Evolutionary conservation across 495 filamentous ascomycete species (phyloP), one percentile per base, ranked within the genome.

Genomic region (Hyaloscypha finlandica): DNA sequence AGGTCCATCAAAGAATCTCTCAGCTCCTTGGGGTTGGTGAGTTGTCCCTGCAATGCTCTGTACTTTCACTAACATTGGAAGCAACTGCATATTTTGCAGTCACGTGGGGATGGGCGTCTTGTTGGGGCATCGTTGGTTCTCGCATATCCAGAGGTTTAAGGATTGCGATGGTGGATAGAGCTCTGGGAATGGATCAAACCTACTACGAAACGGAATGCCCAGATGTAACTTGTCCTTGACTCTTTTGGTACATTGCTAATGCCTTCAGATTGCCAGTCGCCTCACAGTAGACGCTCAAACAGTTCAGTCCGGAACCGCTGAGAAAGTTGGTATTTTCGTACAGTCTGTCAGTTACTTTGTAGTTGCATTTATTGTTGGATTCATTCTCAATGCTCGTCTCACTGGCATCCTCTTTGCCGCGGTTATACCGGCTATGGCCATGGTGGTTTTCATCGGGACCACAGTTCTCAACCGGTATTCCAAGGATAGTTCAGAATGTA

Each of bases 341-440:
- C 79, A 81, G 39, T 84, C 81, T 42, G 67, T 88, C 12, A 81
- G 85, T 14, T 89, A 88, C 71, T 89, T 91, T 70, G 67, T 89
- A 31, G 84, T 84, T 2, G 82, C 86, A 4, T 91, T 89, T 67
- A 78, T 88, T 51, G 84, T 90, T 6, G 85, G 86, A 11, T 90
- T 90, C 65, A 82, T 86, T 71, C 86, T 71, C 76, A 87, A 58
- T 76, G 76, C 48, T 77, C 74, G 71, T 73, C 84, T 90, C 31
- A 88, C 89, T 0, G 88, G 86, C 19, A 90, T 88, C 68, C 79
- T 91, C 52, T 35, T 89, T 22, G 89, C 89, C 82, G 82, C 84
- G 0, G 81, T 88, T 45, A 81, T 85, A 31, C 66, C 66, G 8
- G 61, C 61, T 16, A 90, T 90, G 86, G 81, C 83, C 0, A 78